Conservation (phyloP, 257 asterid genomes). For the Craterostigma plantagineum region DNA sequence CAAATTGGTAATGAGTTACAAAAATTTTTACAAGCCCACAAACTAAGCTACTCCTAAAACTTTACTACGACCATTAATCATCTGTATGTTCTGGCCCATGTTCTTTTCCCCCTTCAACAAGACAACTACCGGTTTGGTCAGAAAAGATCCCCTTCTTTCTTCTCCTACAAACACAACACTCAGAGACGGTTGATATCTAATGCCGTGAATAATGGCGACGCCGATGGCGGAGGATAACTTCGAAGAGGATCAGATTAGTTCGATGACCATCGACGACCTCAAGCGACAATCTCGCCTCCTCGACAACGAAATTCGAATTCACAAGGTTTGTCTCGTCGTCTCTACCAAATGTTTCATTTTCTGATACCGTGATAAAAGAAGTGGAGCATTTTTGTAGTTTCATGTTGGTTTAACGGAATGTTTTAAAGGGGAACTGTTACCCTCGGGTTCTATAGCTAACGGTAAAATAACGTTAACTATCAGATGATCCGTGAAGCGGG, state of each 20-base stretch:
- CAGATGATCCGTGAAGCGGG: no score
- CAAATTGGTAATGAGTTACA: no score
- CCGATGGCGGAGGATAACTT: slow-evolving; percentile 59
- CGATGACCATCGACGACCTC: slow-evolving; percentile 55
- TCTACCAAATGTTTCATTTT: neutral
- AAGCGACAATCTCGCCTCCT: slow-evolving; percentile 60
- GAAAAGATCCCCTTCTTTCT: no score
- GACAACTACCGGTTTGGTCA: no score
- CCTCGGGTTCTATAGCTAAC: neutral
- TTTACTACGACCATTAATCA: no score
- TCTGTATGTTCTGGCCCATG: no score
- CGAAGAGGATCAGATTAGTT: slow-evolving; percentile 50
- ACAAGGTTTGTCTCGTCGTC: slow-evolving; percentile 25
- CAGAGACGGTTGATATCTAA: no score
- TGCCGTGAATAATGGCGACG: slow-evolving; percentile 61
- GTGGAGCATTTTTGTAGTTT: neutral
- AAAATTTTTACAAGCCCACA: no score
- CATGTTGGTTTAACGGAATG: neutral
- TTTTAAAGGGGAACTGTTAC: neutral
- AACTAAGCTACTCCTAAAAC: no score
- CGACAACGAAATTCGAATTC: slow-evolving; percentile 48
- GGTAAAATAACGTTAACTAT: no score
- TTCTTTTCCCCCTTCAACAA: no score
- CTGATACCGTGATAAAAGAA: neutral
- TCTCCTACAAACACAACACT: no score